Evolutionary conservation across 2,329 filamentous ascomycete species (phyloP).

Genomic region (Aspergillus tamarii): DNA sequence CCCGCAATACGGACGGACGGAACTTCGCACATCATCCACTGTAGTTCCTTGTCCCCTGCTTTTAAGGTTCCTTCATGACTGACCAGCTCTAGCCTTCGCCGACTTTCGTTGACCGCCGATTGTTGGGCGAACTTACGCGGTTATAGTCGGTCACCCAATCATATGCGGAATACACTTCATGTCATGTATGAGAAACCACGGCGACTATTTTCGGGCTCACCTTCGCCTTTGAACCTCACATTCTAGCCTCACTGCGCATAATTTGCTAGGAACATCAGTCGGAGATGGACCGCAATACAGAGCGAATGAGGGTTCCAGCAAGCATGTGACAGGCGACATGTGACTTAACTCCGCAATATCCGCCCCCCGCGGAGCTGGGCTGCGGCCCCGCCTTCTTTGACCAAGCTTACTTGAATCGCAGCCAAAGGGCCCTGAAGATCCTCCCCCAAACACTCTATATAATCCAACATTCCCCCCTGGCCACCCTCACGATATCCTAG

Average conservation of each 20-base stretch:
- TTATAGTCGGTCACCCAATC: neutral
- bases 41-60: neutral
- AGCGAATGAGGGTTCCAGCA: neutral
- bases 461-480: neutral
- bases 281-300: neutral
- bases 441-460: neutral
- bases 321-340: neutral
- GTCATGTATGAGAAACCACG: neutral
- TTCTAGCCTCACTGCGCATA: neutral
- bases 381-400: neutral
- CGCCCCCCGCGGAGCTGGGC: neutral
- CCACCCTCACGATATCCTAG: neutral
- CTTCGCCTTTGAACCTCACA: neutral
- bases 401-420: neutral
- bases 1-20: neutral
- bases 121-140: neutral
- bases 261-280: neutral
- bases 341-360: conserved; percentile 8
- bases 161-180: neutral
- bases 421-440: neutral
- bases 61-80: neutral
- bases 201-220: neutral
- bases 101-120: neutral
- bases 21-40: neutral
- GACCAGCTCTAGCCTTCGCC: neutral